Conservation (phyloP, 306 rosid species). For the Rosa rugosa region DNA sequence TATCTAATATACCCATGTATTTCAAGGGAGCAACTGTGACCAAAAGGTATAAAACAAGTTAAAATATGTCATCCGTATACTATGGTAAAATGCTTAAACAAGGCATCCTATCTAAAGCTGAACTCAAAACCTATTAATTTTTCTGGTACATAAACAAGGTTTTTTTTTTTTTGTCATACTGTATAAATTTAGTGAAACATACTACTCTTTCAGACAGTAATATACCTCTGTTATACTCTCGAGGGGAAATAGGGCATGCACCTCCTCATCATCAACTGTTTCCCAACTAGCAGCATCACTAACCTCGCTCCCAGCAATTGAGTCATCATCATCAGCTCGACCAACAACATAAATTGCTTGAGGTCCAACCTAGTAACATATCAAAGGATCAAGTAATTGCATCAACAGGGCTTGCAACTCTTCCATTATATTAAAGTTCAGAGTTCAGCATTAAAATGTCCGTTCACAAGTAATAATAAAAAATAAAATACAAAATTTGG, state of each 20-base stretch:
- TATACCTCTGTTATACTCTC: slow-evolving; percentile 68
- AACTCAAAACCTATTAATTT: neutral
- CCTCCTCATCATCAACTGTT: slow-evolving; percentile 84
- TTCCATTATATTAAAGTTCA: neutral
- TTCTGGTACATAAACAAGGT: slow-evolving; percentile 12
- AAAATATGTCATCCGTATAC: neutral
- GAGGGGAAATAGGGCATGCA: slow-evolving; percentile 51
- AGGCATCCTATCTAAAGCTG: neutral
- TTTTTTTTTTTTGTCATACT: neutral
- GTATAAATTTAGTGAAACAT: slow-evolving; percentile 21
- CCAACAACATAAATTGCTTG: slow-evolving; percentile 99
- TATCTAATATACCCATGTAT: neutral
- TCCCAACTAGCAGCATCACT: slow-evolving; percentile 99
- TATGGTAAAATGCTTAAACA: neutral
- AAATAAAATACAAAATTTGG: neutral
- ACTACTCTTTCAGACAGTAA: slow-evolving; percentile 32
- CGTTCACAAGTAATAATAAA: neutral
- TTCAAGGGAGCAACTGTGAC: neutral
- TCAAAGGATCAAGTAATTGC: slow-evolving; percentile 26
- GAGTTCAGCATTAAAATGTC: neutral
- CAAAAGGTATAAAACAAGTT: slow-evolving; percentile 4
- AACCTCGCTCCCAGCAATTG: slow-evolving; percentile 84
- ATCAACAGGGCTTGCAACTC: slow-evolving; percentile 25
- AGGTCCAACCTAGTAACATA: slow-evolving; percentile 81
- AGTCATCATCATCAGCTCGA: slow-evolving; percentile 94